A percentile compares a stretch with the other conserved stretches of the same genome.
Evolutionary conservation across 306 rosid genomes (phyloP).

Genomic region (Prinsepia uniflora): DNA sequence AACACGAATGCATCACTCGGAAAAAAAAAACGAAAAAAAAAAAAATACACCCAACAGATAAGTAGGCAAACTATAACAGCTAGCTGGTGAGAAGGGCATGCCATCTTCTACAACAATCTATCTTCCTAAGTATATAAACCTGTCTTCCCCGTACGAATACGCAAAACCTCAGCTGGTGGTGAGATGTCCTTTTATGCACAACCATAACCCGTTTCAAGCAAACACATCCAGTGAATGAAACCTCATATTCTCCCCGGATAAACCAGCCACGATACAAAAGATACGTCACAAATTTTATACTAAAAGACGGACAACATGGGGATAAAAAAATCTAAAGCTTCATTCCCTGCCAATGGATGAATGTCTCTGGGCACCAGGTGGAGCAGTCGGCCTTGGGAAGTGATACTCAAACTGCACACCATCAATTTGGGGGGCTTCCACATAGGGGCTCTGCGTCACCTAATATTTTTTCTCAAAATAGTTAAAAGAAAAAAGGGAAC

Average conservation of each 20-base stretch:
- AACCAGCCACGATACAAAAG: conserved; percentile 36
- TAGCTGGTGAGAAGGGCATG: no score
- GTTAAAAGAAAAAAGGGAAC: no score
- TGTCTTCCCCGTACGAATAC: conserved; percentile 28
- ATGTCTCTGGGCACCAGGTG: conserved; percentile 91
- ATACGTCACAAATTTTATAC: conserved; percentile 23
- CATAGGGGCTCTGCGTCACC: conserved; percentile 69
- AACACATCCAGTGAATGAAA: conserved; percentile 17
- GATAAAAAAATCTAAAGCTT: conserved; percentile 12
- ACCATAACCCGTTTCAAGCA: conserved; percentile 20
- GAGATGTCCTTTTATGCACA: conserved; percentile 28
- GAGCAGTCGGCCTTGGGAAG: conserved; percentile 84
- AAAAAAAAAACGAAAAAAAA: conserved; percentile 24
- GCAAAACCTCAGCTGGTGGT: conserved; percentile 23
- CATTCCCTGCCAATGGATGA: conserved; percentile 53
- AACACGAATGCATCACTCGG: conserved; percentile 18
- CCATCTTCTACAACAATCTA: conserved; percentile 35
- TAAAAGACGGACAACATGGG: conserved; percentile 13
- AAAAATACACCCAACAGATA: conserved; percentile 28
- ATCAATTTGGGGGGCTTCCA: conserved; percentile 67
- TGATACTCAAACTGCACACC: conserved; percentile 43
- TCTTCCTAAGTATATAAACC: conserved; percentile 24
- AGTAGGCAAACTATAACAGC: conserved; percentile 32
- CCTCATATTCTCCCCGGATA: conserved; percentile 24
- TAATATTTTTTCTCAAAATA: conserved; percentile 6